Evolutionary conservation across 129 eudicot species (phyloP), one percentile per base, ranked within the genome.

Genomic region (Rutidosis leptorrhynchoides): DNA sequence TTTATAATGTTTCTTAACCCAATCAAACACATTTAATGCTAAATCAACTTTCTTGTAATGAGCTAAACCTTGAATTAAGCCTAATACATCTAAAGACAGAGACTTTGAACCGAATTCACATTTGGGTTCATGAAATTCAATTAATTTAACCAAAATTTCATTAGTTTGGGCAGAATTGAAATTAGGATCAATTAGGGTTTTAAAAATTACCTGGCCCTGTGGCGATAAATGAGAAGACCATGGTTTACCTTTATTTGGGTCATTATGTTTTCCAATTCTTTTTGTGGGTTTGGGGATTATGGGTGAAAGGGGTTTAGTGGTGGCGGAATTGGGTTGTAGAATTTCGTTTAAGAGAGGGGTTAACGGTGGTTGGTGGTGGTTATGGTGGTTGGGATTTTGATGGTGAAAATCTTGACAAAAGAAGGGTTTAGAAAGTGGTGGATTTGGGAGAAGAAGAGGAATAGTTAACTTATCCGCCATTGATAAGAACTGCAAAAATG

Each of bases 401-500:
- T 65, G 79, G 76, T 55, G 86, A 81, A 23, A 75, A 78, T 76
- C 79, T 70, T 60, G 95, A 77, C 65, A 86, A 86, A 57, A 83
- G 40, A 57, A 74, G 83, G 81, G 74, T 59, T 58, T 67, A 5
- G 74, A 42, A 57, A 53, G 65, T 29, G 68, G 82, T 24, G 74
- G 82, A 33, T 23, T 54, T 72, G 70, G 82, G 74, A 65, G 73
- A 10, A 78, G 60, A 55, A 48, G 74, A 19, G 97, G 94, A 7
- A 87, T 81, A 64, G 94, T 78, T 29, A 91, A 80, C 48, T 79
- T 91, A 15, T 91, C 96, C 26, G 96, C 90, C 96, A 89, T 88
- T 74, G 82, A 73, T 62, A 69, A 48, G 1, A 9, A 33, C 23
- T 33, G 52, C 23, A 40, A 40, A 37, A 20, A 19, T 63, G 66